A percentile compares a stretch with the other conserved stretches of the same genome.
Evolutionary conservation across 495 filamentous ascomycete genomes (phyloP).

Genomic region (Aspergillus hancockii): DNA sequence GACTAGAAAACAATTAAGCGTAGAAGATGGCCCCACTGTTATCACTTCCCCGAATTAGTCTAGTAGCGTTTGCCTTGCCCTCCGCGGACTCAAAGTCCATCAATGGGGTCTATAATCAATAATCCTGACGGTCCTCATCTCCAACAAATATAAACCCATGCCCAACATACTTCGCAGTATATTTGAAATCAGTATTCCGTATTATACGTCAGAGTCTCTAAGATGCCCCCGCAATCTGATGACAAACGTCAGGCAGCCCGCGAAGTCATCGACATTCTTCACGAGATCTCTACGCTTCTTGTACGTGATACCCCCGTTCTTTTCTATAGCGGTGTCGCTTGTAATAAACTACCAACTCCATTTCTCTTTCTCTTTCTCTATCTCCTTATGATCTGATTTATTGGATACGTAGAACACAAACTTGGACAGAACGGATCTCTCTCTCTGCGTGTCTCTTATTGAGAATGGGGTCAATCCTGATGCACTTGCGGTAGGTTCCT

Average conservation of each 20-base stretch:
- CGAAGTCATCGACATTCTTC: conserved; percentile 92
- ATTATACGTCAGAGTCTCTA: neutral
- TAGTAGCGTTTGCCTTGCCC: too few species aligned
- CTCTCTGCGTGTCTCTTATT: conserved; percentile 91
- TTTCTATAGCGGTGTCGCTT: conserved; percentile 7
- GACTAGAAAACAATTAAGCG: too few species aligned
- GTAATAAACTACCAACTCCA: neutral
- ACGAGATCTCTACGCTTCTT: conserved; percentile 88
- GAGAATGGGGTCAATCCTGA: conserved; percentile 98
- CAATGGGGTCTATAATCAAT: too few species aligned
- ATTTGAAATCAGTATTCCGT: neutral
- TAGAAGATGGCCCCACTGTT: too few species aligned
- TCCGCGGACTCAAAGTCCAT: too few species aligned
- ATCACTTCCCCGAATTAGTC: too few species aligned
- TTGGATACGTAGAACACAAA: conserved; percentile 72
- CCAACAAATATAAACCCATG: neutral
- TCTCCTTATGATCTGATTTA: conserved; percentile 3
- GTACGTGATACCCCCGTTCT: conserved; percentile 47
- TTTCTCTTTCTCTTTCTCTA: neutral
- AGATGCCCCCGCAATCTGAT: conserved; percentile 46
- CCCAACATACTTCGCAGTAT: neutral
- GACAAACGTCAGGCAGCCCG: conserved; percentile 89
- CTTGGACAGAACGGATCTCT: conserved; percentile 85
- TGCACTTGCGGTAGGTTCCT: conserved; percentile 75
- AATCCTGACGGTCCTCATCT: neutral